These are phyloP conservation scores for Penicillium vulpinum DNA, from an alignment of 2,329 filamentous ascomycete genomes.

Conservation along the genomic window DNA sequence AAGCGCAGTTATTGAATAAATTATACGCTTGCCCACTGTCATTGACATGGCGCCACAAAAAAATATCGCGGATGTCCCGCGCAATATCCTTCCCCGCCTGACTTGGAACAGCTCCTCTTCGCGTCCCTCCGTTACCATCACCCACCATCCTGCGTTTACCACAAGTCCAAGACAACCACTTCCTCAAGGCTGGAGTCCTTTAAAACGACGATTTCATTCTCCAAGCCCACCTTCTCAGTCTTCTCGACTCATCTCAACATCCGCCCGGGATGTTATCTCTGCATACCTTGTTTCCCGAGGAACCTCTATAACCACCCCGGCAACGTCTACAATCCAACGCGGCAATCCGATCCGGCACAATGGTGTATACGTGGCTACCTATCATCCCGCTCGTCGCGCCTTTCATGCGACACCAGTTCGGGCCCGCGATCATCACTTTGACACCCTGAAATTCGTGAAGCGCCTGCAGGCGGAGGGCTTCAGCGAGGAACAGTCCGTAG, in stretches of 20 bases:
- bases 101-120: conserved; percentile 43
- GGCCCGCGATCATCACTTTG: conserved; percentile 86
- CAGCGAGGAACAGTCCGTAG: conserved; percentile 89
- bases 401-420: conserved; percentile 67
- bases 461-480: conserved; percentile 87
- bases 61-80: conserved; percentile 45
- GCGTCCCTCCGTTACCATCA: conserved; percentile 31
- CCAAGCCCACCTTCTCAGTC: conserved; percentile 9
- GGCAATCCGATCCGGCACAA: conserved; percentile 45
- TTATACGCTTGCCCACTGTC: neutral
- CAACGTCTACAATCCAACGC: conserved; percentile 19
- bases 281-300: conserved; percentile 23
- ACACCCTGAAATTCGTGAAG: conserved; percentile 96
- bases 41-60: conserved; percentile 44
- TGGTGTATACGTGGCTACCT: conserved; percentile 50
- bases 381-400: conserved; percentile 42
- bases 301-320: conserved; percentile 15
- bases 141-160: conserved; percentile 29
- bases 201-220: conserved; percentile 24
- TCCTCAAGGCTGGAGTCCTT: conserved; percentile 24
- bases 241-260: conserved; percentile 16
- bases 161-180: conserved; percentile 27
- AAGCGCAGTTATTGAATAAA: neutral
- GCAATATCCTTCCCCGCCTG: conserved; percentile 44
- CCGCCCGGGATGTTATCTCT: conserved; percentile 14